Evolutionary conservation across 2,329 filamentous ascomycete genomes (phyloP).

Genomic region (Pseudogymnoascus sp.): DNA sequence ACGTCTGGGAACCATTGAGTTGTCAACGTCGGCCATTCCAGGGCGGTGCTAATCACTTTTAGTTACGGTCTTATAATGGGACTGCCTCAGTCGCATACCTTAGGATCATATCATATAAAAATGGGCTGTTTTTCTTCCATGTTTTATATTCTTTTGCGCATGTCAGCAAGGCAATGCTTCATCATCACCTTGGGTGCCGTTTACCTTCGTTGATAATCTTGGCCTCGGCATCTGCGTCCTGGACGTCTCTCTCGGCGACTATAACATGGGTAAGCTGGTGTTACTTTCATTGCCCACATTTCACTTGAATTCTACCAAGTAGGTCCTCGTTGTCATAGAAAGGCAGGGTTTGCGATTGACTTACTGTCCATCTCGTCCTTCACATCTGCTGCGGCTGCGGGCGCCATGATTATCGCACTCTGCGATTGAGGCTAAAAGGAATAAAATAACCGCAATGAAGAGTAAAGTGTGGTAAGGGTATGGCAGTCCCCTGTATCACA

Average conservation of each 20-base stretch:
- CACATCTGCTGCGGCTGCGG: conserved; percentile 34
- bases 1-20: conserved; percentile 98
- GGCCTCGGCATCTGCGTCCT: conserved; percentile 67
- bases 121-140: conserved; percentile 99
- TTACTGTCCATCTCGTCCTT: conserved; percentile 46
- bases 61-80: conserved; percentile 13
- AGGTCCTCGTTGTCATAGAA: not conserved
- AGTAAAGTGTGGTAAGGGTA: not conserved
- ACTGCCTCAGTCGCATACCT: conserved; percentile 42
- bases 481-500: not conserved
- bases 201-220: conserved; percentile 79
- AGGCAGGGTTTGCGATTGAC: conserved; percentile 18
- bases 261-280: conserved; percentile 34
- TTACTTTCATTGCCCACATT: not conserved
- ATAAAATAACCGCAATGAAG: not conserved
- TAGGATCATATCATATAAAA: conserved; percentile 96
- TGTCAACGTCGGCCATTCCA: conserved; percentile 96
- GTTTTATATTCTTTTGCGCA: conserved; percentile 83
- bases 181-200: not conserved
- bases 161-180: not conserved
- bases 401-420: conserved; percentile 36
- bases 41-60: conserved; percentile 58
- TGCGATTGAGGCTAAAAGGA: not conserved
- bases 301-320: conserved; percentile 3
- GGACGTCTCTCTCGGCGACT: conserved; percentile 48